A percentile compares a stretch with the other conserved stretches of the same genome.
Conservation (phyloP, 257 asterid genomes). For the Fraxinus americana region DNA sequence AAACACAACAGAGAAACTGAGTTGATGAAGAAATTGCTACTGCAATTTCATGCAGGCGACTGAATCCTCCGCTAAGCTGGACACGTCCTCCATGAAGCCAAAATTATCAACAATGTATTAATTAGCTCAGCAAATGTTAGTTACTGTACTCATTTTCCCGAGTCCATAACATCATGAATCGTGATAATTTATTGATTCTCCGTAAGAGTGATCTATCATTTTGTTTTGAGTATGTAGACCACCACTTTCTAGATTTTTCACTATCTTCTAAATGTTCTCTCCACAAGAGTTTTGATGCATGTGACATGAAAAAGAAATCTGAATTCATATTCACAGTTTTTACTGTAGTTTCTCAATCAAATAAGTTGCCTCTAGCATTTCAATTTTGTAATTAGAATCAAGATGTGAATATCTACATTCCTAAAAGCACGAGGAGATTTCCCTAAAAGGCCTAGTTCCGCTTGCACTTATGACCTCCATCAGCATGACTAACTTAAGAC, state of each 20-base stretch:
- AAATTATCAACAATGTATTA: background rate
- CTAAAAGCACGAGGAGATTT: background rate
- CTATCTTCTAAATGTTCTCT: too few relatives aligned
- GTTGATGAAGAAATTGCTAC: background rate
- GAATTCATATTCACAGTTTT: too few relatives aligned
- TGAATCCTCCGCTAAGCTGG: background rate
- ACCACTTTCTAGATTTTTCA: background rate
- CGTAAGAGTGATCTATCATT: background rate
- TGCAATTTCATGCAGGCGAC: background rate
- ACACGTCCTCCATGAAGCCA: background rate
- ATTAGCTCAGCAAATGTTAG: background rate
- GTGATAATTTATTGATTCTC: background rate
- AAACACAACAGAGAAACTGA: background rate
- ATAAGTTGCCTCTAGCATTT: too few relatives aligned
- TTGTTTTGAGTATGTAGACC: background rate
- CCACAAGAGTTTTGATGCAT: too few relatives aligned
- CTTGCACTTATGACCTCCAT: background rate
- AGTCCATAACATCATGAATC: background rate
- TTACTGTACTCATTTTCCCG: background rate
- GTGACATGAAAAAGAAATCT: too few relatives aligned
- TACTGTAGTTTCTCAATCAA: too few relatives aligned
- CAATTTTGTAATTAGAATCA: background rate
- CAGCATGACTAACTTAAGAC: background rate
- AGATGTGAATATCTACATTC: background rate
- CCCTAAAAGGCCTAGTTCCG: background rate